Base-by-base conservation (phyloP, 2,329 filamentous ascomycete species). In the Pseudogymnoascus sp. region DNA sequence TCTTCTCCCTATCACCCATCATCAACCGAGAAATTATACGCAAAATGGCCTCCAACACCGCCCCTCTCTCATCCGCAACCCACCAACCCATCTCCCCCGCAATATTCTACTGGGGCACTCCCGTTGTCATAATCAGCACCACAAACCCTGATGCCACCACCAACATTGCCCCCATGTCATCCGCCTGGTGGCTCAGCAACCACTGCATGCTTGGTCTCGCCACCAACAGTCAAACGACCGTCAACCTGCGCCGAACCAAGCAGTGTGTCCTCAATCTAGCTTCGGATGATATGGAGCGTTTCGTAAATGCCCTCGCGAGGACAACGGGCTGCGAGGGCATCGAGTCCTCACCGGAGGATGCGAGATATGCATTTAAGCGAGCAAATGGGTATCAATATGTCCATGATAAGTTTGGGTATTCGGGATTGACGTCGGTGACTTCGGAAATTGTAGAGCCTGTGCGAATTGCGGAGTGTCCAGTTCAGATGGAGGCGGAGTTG, bases 151-250 rank as follows among this genome's bases (percentile, higher is more conserved):
- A 77, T 61, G 70, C 69, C 5, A 73, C 71, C 3, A 64, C 64
- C 63, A 77, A 78, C 62, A 72, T 78, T 52, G 68, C 66, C 6
- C 71, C 75, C 7, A 76, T 76, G 61, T 77, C 75, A 13, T 76
- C 75, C 5, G 74, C 72, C 18, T 77, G 70, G 66, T 78, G 75
- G 75, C 71, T 78, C 9, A 72, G 72, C 4, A 66, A 74, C 61
- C 71, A 71, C 10, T 77, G 74, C 66, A 67, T 78, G 65, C 71
- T 77, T 4, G 76, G 75, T 1, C 67, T 77, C 2, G 68, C 35
- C 5, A 66, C 70, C 7, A 63, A 60, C 13, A 71, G 69, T 41
- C 70, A 76, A 60, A 76, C 75, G 0, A 70, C 74, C 0, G 58
- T 68, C 8, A 77, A 77, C 62, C 67, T 77, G 10, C 62, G 73